A percentile compares a stretch with the other conserved stretches of the same genome.
Evolutionary conservation across 805 yeast species (phyloP).

Genomic region (Barnettozyma vustinii): DNA sequence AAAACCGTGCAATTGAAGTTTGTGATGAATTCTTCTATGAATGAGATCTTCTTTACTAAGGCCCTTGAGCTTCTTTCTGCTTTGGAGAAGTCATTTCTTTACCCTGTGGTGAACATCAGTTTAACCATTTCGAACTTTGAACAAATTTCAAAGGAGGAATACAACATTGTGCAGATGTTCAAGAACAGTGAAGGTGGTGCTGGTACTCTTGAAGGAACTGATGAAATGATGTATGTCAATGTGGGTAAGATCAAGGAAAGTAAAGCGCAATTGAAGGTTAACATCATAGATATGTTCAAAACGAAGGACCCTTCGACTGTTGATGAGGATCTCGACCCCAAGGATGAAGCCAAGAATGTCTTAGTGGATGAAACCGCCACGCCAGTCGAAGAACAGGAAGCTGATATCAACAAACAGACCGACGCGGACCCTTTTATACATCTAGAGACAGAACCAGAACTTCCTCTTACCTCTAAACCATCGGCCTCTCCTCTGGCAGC

Average conservation of each 20-base stretch:
- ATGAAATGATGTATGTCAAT: constrained; percentile 3
- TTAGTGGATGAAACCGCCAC: not conserved
- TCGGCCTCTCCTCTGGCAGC: not conserved
- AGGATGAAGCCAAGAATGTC: not conserved
- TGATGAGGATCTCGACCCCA: no score
- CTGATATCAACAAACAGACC: not conserved
- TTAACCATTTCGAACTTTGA: constrained; percentile 52
- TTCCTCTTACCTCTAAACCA: not conserved
- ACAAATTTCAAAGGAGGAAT: constrained; percentile 13
- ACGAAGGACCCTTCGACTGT: not conserved
- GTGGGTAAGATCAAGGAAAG: not conserved
- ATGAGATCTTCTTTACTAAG: constrained; percentile 20
- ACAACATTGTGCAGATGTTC: constrained; percentile 4
- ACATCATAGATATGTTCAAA: not conserved
- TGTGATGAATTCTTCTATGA: constrained; percentile 1
- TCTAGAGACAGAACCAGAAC: not conserved
- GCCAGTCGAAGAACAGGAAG: not conserved
- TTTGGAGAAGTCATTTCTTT: constrained; percentile 31
- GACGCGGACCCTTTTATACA: not conserved
- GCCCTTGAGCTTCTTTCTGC: constrained; percentile 40
- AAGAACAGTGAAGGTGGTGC: constrained; percentile 9
- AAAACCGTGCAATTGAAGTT: constrained; percentile 23
- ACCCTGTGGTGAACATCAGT: constrained; percentile 47
- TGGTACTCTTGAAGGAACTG: constrained; percentile 7
- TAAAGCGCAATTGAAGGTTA: not conserved